phyloP scores from a whole-genome alignment of 768 basidiomycete genomes.

The Nevesoporus exiguus region DNA sequence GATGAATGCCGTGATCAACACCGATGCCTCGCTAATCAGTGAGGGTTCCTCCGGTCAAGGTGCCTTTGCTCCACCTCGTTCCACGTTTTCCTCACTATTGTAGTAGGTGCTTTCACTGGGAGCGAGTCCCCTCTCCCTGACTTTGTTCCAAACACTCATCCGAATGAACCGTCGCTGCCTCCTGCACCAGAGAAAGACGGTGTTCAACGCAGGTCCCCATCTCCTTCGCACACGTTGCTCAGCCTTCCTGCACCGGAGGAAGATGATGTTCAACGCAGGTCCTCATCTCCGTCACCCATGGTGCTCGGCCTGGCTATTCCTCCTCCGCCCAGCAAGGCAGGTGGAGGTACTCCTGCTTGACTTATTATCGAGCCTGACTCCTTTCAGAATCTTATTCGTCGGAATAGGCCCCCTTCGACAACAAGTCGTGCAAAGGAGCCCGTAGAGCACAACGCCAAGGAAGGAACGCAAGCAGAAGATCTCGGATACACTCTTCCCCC shows the following conservation, averaged over 20 bases:
- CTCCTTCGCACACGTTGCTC: slow-evolving; percentile 16
- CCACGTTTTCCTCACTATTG: neutral
- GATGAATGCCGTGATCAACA: slow-evolving; percentile 45
- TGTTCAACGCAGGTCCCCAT: slow-evolving; percentile 3
- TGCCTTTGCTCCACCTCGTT: neutral
- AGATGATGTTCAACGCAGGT: slow-evolving; percentile 5
- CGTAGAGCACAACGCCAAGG: slow-evolving; percentile 1
- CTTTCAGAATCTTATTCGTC: slow-evolving; percentile 25
- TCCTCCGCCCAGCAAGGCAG: slow-evolving; percentile 26
- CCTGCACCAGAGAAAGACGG: slow-evolving; percentile 6
- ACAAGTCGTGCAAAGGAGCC: slow-evolving; percentile 7
- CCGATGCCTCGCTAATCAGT: slow-evolving; percentile 34
- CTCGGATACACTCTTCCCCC: slow-evolving; percentile 23
- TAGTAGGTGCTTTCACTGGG: slow-evolving; percentile 5
- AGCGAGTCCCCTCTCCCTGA: slow-evolving; percentile 42
- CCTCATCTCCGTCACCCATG: slow-evolving; percentile 16
- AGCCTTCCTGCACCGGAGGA: slow-evolving; percentile 19
- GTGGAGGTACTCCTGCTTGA: neutral
- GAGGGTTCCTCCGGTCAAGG: slow-evolving; percentile 21
- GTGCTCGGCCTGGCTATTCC: slow-evolving; percentile 18
- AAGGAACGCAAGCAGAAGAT: slow-evolving; percentile 8
- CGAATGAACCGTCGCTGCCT: slow-evolving; percentile 47
- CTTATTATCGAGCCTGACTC: neutral
- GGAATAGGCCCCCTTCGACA: slow-evolving; percentile 16
- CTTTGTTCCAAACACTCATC: slow-evolving; percentile 50